Conservation (phyloP, 2,329 filamentous ascomycete species). For the Trichoderma pleuroti region DNA sequence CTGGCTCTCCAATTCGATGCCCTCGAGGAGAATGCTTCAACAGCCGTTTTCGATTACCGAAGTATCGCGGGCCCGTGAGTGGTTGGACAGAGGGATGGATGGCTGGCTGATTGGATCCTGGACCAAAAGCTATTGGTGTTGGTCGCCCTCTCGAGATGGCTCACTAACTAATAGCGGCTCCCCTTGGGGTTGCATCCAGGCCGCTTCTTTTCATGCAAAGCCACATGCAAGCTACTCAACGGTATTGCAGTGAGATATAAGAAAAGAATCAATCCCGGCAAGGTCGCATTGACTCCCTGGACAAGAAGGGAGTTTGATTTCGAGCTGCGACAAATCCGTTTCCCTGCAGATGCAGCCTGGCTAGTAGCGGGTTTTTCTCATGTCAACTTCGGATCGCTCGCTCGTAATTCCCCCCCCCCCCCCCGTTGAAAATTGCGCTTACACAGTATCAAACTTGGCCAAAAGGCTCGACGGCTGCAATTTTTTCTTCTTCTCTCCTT, state of each 20-base stretch:
- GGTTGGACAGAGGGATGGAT: background rate
- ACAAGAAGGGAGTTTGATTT: background rate
- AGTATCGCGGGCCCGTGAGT: background rate
- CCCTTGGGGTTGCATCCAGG: background rate
- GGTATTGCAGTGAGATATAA: background rate
- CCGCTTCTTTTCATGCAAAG: background rate
- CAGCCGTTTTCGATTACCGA: constrained; percentile 2
- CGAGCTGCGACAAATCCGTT: background rate
- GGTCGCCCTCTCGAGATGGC: background rate
- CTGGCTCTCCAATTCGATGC: background rate
- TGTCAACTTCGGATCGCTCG: background rate
- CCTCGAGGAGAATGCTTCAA: background rate
- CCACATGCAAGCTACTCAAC: background rate
- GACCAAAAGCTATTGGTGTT: background rate
- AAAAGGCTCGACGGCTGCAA: background rate
- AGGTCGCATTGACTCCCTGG: background rate
- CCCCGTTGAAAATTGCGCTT: background rate
- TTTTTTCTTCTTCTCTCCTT: too few relatives aligned
- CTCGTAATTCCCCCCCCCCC: background rate
- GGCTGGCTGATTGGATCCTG: background rate
- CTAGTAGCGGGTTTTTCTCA: background rate
- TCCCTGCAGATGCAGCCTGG: background rate
- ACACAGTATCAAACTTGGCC: background rate
- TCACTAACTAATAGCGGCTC: background rate
- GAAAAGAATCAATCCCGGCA: background rate